Conservation (phyloP, 73 alveolate genomes). For the Paraurostyla sp. region DNA sequence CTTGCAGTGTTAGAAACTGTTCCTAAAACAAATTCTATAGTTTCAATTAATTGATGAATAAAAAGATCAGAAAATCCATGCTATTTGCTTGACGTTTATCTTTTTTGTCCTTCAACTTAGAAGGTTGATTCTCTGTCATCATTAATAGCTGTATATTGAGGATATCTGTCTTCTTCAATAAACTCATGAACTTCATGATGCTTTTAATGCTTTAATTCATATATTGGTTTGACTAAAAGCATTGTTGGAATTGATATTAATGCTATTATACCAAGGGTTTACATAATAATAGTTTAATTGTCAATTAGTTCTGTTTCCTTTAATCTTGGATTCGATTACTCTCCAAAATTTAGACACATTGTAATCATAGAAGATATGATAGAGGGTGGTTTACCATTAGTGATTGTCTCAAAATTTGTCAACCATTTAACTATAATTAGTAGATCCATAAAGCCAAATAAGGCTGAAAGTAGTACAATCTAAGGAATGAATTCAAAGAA, state of each 20-base stretch:
- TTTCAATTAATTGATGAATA: slow-evolving; percentile 94
- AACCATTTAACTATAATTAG: slow-evolving; percentile 95
- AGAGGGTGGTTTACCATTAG: slow-evolving; percentile 92
- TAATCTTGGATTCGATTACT: slow-evolving; percentile 63
- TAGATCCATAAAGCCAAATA: slow-evolving; percentile 96
- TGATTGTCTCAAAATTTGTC: slow-evolving; percentile 81
- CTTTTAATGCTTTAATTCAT: slow-evolving; percentile 13
- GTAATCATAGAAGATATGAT: slow-evolving; percentile 92
- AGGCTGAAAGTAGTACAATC: slow-evolving; percentile 80
- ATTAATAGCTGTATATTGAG: slow-evolving; percentile 14
- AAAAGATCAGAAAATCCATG: slow-evolving; percentile 47
- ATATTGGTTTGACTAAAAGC: slow-evolving; percentile 54
- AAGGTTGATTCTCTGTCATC: slow-evolving; percentile 23
- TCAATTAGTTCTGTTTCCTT: slow-evolving; percentile 82
- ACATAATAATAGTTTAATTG: slow-evolving; percentile 65
- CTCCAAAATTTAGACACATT: slow-evolving; percentile 90
- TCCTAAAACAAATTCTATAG: slow-evolving; percentile 98
- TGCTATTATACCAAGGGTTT: not conserved
- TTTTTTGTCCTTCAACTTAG: not conserved
- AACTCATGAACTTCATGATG: slow-evolving; percentile 52
- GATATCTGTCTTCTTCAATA: slow-evolving; percentile 39
- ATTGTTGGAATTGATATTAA: slow-evolving; percentile 27
- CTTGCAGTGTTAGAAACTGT: slow-evolving; percentile 99
- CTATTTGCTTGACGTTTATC: not conserved
- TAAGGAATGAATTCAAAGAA: slow-evolving; percentile 96